A percentile compares a stretch with the other conserved stretches of the same genome.
These are phyloP conservation scores for Globisporangium carolinianum DNA, from an alignment of 352 stramenopile species.

Conservation along the genomic window DNA sequence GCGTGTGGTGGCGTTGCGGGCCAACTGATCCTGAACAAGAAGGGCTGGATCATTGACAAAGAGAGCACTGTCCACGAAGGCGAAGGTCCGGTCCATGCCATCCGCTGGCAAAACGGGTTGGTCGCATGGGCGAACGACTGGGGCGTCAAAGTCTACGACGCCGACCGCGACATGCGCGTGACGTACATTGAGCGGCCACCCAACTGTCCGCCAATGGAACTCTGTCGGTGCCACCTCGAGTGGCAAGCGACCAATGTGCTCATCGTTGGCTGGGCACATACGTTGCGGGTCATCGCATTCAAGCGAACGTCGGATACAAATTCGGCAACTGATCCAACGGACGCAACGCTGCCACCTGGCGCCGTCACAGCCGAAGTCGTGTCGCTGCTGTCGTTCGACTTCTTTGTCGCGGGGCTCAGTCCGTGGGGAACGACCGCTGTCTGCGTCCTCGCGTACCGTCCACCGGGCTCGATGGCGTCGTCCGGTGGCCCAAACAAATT, in stretches of 20 bases:
- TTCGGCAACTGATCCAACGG: constrained; percentile 17
- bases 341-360: constrained; percentile 15
- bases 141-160: constrained; percentile 83
- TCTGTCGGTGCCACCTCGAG: constrained; percentile 74
- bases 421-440: constrained; percentile 51
- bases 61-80: constrained; percentile 80
- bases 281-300: constrained; percentile 73
- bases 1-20: constrained; percentile 71
- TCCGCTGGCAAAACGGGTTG: constrained; percentile 73
- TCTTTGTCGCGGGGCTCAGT: constrained; percentile 74
- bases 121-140: constrained; percentile 84
- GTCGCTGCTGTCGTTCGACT: constrained; percentile 73
- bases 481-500: not conserved
- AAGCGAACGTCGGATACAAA: constrained; percentile 36
- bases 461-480: constrained; percentile 22
- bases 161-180: constrained; percentile 61
- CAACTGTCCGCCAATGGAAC: constrained; percentile 76
- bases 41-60: constrained; percentile 86
- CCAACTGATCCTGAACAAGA: constrained; percentile 82
- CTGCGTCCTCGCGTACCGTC: constrained; percentile 66
- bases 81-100: constrained; percentile 71
- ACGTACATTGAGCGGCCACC: constrained; percentile 79
- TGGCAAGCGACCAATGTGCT: constrained; percentile 57
- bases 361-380: constrained; percentile 57
- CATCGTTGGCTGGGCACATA: constrained; percentile 73